Conservation (phyloP, 345 rosid species). For the Anacardium occidentale region DNA sequence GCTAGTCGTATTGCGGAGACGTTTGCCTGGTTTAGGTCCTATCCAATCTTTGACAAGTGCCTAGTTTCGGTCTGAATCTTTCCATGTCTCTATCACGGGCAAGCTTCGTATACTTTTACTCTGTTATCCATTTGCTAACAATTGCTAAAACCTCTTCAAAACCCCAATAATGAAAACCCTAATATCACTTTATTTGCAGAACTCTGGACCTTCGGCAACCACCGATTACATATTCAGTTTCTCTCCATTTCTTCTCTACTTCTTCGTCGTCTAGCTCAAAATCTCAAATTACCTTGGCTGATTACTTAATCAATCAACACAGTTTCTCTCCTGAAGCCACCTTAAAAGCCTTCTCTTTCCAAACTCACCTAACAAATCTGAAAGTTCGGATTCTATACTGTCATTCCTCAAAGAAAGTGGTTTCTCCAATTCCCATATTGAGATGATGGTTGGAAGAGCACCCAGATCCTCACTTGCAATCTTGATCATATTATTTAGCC, state of each 20-base stretch:
- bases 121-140: not conserved
- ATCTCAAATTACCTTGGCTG: conserved; percentile 10
- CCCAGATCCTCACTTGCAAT: conserved; percentile 24
- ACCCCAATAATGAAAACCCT: conserved; percentile 21
- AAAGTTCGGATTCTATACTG: conserved; percentile 23
- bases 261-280: not conserved
- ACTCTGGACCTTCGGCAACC: not conserved
- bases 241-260: conserved; percentile 12
- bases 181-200: conserved; percentile 17
- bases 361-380: not conserved
- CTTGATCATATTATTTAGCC: conserved; percentile 22
- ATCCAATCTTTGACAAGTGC: no score
- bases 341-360: conserved; percentile 19
- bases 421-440: conserved; percentile 29
- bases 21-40: no score
- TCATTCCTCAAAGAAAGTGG: conserved; percentile 31
- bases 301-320: conserved; percentile 31
- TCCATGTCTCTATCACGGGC: not conserved
- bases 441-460: conserved; percentile 15
- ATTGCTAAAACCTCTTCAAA: not conserved
- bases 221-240: not conserved
- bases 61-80: not conserved
- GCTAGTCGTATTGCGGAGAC: no score
- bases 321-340: conserved; percentile 28
- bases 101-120: not conserved